Evolutionary conservation across 108 stramenopile genomes (phyloP).

Genomic region (Craspedostauros australis): DNA sequence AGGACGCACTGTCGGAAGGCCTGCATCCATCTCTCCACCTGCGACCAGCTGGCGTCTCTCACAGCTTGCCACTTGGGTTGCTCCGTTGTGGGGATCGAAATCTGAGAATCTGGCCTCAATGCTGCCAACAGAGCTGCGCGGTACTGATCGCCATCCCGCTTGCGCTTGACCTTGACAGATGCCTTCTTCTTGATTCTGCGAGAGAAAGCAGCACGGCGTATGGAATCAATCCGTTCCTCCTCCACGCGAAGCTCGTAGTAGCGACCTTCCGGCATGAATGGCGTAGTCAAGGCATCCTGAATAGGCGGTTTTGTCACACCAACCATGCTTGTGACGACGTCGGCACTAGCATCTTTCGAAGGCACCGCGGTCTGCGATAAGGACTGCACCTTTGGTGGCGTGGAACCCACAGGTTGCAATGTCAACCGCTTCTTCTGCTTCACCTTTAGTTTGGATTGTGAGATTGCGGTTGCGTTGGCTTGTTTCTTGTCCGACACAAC

Average conservation of each 20-base stretch:
- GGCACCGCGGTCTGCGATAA: no score
- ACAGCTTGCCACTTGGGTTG: constrained; percentile 17
- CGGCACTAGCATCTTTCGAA: no score
- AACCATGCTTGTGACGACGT: no score
- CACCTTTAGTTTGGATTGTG: no score
- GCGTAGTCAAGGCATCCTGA: no score
- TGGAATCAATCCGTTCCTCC: constrained; percentile 19
- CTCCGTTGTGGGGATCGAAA: constrained; percentile 6
- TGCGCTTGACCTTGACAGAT: constrained; percentile 13
- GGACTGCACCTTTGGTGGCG: no score
- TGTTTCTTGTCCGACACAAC: no score
- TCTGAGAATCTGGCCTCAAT: constrained; percentile 3
- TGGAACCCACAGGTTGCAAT: no score
- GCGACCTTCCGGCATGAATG: no score
- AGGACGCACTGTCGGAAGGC: constrained; percentile 16
- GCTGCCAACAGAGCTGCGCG: constrained; percentile 7
- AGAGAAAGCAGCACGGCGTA: constrained; percentile 13
- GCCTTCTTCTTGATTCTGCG: constrained; percentile 14
- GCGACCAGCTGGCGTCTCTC: not conserved
- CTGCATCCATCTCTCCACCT: constrained; percentile 30
- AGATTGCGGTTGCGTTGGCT: not conserved
- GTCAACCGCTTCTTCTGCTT: no score
- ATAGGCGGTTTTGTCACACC: no score
- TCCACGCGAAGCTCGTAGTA: constrained; percentile 13
- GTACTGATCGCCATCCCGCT: constrained; percentile 13